These are phyloP conservation scores for Beauveria bassiana DNA, from an alignment of 2,329 filamentous ascomycete species.

Conservation along the genomic window DNA sequence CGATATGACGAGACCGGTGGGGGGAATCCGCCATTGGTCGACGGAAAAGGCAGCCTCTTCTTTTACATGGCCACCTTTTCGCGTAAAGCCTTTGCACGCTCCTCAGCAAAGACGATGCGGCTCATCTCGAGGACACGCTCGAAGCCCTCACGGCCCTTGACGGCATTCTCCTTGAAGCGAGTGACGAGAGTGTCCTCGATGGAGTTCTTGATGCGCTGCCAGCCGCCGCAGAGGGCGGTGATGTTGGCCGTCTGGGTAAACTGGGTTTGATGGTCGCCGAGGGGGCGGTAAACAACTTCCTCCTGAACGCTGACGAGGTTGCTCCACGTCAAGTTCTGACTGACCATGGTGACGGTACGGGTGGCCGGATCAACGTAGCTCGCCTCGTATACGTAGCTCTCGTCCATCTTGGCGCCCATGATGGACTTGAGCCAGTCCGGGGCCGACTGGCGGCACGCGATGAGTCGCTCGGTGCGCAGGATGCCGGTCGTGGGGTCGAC, in stretches of 20 bases:
- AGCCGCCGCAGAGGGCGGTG: conserved; percentile 88
- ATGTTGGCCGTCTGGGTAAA: conserved; percentile 90
- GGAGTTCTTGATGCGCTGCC: conserved; percentile 93
- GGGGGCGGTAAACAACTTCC: conserved; percentile 77
- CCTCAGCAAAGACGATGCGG: conserved; percentile 82
- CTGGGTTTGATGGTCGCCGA: conserved; percentile 53
- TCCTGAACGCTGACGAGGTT: conserved; percentile 90
- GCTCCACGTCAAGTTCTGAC: conserved; percentile 86
- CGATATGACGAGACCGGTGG: background rate
- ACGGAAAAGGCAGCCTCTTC: background rate
- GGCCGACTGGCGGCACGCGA: conserved; percentile 54
- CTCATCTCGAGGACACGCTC: conserved; percentile 93
- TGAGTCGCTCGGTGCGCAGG: conserved; percentile 54
- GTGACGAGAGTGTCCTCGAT: conserved; percentile 90
- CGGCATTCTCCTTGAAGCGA: conserved; percentile 85
- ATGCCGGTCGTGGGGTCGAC: conserved; percentile 51
- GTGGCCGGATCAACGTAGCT: conserved; percentile 81
- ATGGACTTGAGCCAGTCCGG: conserved; percentile 76
- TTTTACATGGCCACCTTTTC: conserved; percentile 2
- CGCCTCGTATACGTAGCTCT: conserved; percentile 87
- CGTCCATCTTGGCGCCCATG: conserved; percentile 65
- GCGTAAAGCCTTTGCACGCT: conserved; percentile 51
- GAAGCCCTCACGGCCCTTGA: conserved; percentile 86
- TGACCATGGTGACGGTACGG: conserved; percentile 93
- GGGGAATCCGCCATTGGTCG: too few relatives aligned